Evolutionary conservation across 352 stramenopile species (phyloP), one percentile per base, ranked within the genome.

Genomic region (Phytophthora tentaculata): DNA sequence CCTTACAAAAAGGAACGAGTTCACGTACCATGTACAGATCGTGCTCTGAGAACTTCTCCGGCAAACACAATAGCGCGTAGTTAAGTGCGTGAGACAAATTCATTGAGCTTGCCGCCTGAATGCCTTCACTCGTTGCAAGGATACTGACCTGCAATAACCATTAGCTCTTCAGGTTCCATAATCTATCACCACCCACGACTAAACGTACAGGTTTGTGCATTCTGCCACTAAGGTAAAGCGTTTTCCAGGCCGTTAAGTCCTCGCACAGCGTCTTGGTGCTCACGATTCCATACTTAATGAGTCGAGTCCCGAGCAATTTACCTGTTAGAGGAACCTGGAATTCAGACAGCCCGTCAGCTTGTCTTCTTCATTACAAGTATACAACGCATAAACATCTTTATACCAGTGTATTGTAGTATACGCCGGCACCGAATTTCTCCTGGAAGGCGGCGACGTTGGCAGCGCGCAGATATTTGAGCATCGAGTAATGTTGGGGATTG

Each of bases 211-310:
- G 90, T 61, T 94, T 96, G 57, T 96, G 88, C 86, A 96, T 94
- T 35, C 88, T 79, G 5, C 88, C 88, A 57, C 88, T 96, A 5
- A 95, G 73, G 62, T 97, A 97, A 2, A 97, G 81, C 61, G 82
- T 95, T 41, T 80, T 90, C 90, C 90, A 97, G 20, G 84, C 74
- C 5, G 69, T 56, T 0, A 97, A 77, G 44, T 97, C 90, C 2
- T 90, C 62, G 29, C 83, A 91, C 53, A 97, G 70, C 49, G 86
- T 84, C 56, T 95, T 79, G 44, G 79, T 83, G 65, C 85, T 93
- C 57, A 97, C 88, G 55, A 97, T 81, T 12, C 90, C 90, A 68
- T 97, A 97, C 76, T 97, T 97, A 65, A 97, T 89, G 51, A 94
- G 67, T 37, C 89, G 85, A 6, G 67, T 85, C 23, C 84, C 81